Evolutionary conservation across 305 asterid genomes (phyloP).

Genomic region (Fraxinus greggii): DNA sequence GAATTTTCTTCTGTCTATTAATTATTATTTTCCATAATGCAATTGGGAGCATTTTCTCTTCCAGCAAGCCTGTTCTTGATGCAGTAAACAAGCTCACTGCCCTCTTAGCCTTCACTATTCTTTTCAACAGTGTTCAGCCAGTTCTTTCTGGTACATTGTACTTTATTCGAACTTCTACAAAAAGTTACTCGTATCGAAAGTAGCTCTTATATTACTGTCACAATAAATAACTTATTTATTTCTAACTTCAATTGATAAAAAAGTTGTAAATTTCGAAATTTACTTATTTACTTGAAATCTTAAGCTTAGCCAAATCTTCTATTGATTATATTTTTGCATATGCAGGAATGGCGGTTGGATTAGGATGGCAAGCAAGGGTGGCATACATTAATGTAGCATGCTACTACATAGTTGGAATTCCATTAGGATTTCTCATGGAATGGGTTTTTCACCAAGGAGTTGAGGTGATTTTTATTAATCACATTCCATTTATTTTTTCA

Average conservation of each 20-base stretch:
- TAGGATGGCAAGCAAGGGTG: slow-evolving; percentile 48
- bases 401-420: slow-evolving; percentile 47
- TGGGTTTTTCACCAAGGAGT: slow-evolving; percentile 36
- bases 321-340: not conserved
- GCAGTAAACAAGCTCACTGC: slow-evolving; percentile 24
- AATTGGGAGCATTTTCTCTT: slow-evolving; percentile 26
- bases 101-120: slow-evolving; percentile 30
- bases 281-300: not conserved
- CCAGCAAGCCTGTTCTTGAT: slow-evolving; percentile 25
- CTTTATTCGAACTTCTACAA: not conserved
- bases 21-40: slow-evolving; percentile 26
- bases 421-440: slow-evolving; percentile 37
- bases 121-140: slow-evolving; percentile 40
- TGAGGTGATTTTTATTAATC: slow-evolving; percentile 21
- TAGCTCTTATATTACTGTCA: not conserved
- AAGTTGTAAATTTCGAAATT: not conserved
- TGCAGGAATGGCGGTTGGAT: slow-evolving; percentile 49
- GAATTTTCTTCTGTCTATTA: slow-evolving; percentile 29
- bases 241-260: too few species aligned
- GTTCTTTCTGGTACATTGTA: slow-evolving; percentile 32
- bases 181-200: too few species aligned
- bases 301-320: not conserved
- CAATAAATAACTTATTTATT: not conserved
- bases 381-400: slow-evolving; percentile 26
- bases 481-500: too few species aligned